Evolutionary conservation across 805 yeast species (phyloP).

Genomic region (Wickerhamomyces xylosicus): DNA sequence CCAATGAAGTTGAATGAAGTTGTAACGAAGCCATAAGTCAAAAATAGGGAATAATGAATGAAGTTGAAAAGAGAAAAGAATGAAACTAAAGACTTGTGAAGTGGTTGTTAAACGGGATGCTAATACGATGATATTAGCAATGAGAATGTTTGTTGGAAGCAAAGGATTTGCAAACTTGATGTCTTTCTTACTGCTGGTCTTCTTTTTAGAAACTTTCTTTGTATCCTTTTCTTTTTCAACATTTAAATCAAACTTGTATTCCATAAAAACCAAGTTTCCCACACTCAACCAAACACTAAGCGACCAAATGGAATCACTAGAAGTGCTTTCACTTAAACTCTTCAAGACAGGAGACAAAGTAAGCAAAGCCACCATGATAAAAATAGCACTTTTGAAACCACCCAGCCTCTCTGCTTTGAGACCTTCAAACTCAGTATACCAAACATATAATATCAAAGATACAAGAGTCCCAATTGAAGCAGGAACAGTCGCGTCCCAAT

Average conservation of each 20-base stretch:
- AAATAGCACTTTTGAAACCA: neutral
- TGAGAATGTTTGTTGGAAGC: conserved; percentile 70
- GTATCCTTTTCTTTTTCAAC: neutral
- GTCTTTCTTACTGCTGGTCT: neutral
- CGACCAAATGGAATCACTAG: conserved; percentile 95
- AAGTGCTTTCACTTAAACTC: conserved; percentile 78
- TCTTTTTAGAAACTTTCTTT: neutral
- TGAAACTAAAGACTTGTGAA: conserved; percentile 72
- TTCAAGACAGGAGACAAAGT: conserved; percentile 84
- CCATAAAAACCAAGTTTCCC: conserved; percentile 56
- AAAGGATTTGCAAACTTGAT: conserved; percentile 28
- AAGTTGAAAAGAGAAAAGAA: conserved; percentile 59
- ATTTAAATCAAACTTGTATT: conserved; percentile 46
- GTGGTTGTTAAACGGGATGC: conserved; percentile 80
- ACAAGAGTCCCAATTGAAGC: conserved; percentile 14
- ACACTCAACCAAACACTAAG: conserved; percentile 70
- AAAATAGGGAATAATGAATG: conserved; percentile 68
- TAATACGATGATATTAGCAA: conserved; percentile 79
- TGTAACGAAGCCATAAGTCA: conserved; percentile 45
- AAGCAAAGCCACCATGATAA: conserved; percentile 18
- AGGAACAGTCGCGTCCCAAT: conserved; percentile 41
- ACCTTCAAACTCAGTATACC: neutral
- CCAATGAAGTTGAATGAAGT: conserved; percentile 13
- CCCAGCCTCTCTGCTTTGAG: neutral
- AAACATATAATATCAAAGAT: conserved; percentile 3